Evolutionary conservation across 139 green algal species (phyloP).

Genomic region (Choricystis sp.): DNA sequence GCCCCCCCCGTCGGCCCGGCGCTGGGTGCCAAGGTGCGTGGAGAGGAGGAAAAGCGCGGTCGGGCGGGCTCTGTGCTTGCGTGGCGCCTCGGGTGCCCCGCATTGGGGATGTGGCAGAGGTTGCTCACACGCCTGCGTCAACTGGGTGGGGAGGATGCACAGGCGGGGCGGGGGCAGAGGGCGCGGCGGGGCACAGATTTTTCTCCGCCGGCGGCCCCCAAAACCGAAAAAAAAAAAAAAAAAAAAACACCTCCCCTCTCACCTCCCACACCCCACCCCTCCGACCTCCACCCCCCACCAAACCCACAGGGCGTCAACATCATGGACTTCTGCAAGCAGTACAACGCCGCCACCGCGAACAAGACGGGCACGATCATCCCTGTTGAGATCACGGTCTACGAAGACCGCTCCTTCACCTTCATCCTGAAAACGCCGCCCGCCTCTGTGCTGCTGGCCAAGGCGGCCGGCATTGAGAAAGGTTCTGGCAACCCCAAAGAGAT

Average conservation of each 20-base stretch:
- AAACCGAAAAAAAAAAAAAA: neutral
- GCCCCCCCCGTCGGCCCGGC: conserved; percentile 91
- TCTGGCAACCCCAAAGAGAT: conserved; percentile 59
- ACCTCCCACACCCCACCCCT: neutral
- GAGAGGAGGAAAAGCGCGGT: neutral
- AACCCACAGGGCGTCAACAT: conserved; percentile 93
- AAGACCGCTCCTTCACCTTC: conserved; percentile 97
- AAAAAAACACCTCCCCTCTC: too few relatives aligned
- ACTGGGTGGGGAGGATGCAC: too few relatives aligned
- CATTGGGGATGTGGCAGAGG: too few relatives aligned
- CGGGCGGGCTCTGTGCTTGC: neutral
- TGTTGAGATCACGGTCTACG: conserved; percentile 98
- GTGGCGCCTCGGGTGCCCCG: too few relatives aligned
- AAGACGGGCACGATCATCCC: conserved; percentile 92
- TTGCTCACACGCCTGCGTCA: too few relatives aligned
- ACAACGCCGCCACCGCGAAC: conserved; percentile 93
- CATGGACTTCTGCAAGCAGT: conserved; percentile 99
- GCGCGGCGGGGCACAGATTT: neutral
- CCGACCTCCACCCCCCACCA: too few relatives aligned
- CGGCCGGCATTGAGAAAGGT: conserved; percentile 64
- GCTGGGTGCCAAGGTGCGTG: conserved; percentile 77
- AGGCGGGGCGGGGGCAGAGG: neutral
- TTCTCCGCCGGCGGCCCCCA: neutral
- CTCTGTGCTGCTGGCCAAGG: conserved; percentile 87
- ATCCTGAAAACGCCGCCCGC: conserved; percentile 96